Evolutionary conservation across 257 asterid species (phyloP).

Genomic region (Solanum pennellii): DNA sequence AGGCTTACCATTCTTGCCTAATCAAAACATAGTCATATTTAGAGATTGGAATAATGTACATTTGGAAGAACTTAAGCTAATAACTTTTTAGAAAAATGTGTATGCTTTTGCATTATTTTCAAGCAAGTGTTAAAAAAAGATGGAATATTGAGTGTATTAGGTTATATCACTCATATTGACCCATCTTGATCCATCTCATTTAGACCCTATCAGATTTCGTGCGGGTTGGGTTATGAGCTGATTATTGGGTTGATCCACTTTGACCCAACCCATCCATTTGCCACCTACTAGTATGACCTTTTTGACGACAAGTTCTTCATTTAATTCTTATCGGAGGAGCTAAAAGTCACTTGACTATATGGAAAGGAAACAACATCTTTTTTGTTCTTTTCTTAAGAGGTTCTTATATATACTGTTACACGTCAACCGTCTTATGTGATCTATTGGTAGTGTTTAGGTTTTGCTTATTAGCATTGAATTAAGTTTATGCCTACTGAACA

Average conservation of each 20-base stretch:
- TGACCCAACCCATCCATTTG: not conserved
- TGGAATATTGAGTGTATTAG: not conserved
- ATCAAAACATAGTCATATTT: not conserved
- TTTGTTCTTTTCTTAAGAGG: not conserved
- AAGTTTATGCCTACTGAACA: not conserved
- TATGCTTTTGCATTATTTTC: not conserved
- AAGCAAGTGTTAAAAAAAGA: not conserved
- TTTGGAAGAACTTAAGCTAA: not conserved
- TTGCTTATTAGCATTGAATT: not conserved
- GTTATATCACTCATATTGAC: not conserved
- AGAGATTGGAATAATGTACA: not conserved
- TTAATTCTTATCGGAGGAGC: not conserved
- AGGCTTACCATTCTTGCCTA: not conserved
- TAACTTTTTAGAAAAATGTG: not conserved
- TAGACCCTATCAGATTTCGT: not conserved
- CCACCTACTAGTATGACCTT: slow-evolving; percentile 25
- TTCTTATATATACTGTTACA: not conserved
- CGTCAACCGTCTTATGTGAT: not conserved
- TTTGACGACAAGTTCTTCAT: not conserved
- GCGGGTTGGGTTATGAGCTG: not conserved
- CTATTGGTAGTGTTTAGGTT: not conserved
- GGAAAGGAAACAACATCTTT: not conserved
- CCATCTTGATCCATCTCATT: not conserved
- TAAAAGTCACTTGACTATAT: not conserved
- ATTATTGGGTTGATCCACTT: not conserved